Conservation (phyloP, 2,329 filamentous ascomycete species). For the Colletotrichum chlorophyti region DNA sequence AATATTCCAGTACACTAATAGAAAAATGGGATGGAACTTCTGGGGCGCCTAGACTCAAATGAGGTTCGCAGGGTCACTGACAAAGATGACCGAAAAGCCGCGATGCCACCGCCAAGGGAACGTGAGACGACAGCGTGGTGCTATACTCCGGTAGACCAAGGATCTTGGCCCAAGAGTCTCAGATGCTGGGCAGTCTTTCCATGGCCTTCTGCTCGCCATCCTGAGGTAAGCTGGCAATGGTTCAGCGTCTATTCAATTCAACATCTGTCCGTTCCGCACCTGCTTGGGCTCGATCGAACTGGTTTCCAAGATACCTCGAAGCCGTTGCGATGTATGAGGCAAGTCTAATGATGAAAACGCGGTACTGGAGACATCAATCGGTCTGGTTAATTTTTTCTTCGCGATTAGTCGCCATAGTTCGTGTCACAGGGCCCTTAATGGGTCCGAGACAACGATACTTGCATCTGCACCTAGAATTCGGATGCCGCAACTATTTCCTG, state of each 20-base stretch:
- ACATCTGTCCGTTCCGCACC: background rate
- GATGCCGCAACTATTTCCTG: background rate
- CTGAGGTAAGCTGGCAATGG: background rate
- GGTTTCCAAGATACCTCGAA: background rate
- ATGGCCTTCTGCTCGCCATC: slow-evolving; percentile 1
- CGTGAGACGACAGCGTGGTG: slow-evolving; percentile 19
- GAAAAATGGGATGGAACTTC: background rate
- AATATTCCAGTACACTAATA: background rate
- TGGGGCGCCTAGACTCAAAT: background rate
- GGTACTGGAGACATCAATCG: background rate
- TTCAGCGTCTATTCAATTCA: no score
- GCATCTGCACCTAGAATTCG: background rate
- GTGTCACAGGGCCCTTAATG: background rate
- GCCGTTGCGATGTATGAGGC: background rate
- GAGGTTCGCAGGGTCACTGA: slow-evolving; percentile 5
- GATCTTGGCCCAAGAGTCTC: background rate
- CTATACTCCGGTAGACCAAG: background rate
- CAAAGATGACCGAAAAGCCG: slow-evolving; percentile 5
- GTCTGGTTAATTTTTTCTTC: background rate
- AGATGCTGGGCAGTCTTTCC: background rate
- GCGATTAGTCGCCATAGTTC: background rate
- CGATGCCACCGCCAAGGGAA: slow-evolving; percentile 11
- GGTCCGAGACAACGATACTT: background rate
- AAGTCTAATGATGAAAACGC: no score
- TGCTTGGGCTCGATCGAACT: background rate